Base-by-base conservation (phyloP, 805 yeast species). In the Metschnikowia henanensis region DNA sequence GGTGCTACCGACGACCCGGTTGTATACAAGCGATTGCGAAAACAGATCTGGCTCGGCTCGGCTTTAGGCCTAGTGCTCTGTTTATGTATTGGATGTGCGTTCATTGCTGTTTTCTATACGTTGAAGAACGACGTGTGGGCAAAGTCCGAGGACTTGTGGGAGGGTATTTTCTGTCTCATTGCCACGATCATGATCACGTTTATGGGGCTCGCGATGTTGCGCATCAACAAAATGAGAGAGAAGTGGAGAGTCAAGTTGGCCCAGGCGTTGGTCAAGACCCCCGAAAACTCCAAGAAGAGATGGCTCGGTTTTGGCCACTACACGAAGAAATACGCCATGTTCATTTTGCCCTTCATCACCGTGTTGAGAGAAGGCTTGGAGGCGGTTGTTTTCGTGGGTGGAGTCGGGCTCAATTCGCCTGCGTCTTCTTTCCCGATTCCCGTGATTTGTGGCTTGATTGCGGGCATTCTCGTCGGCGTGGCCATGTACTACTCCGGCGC, bases 231-330 rank as follows among this genome's bases (percentile, higher is more conserved):
- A 75, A 88, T 91, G 96, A 91, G 90, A 71, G 92, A 81, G 55
- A 92, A 92, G 72, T 92, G 99, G 99, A 82, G 97, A 75, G 76
- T 90, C 55, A 92, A 92, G 73, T 87, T 92, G 62, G 97, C 97
- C 21, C 77, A 72, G 60, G 92, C 97, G 8, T 70, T 91, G 48
- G 69, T 89, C 40, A 37, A 37, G 30, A 20, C 19, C 7, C 41
- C 41, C 9, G 82, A 81, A 52, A 30, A 34, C 12, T 63, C 63
- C 3, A 28, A 12, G 10, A 76, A 65, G 49, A 64, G 66, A 49
- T 70, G 78, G 53, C 80, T 78, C 59, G 76, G 68, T 50, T 31
- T 84, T 35, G 76, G 82, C 28, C 76, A 75, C 60, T 66, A 78
- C 57, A 55, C 83, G 37, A 82, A 81, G 62, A 88, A 87, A 65